Evolutionary conservation across 257 asterid species (phyloP), one percentile per base, ranked within the genome.

Genomic region (Przewalskia tangutica): DNA sequence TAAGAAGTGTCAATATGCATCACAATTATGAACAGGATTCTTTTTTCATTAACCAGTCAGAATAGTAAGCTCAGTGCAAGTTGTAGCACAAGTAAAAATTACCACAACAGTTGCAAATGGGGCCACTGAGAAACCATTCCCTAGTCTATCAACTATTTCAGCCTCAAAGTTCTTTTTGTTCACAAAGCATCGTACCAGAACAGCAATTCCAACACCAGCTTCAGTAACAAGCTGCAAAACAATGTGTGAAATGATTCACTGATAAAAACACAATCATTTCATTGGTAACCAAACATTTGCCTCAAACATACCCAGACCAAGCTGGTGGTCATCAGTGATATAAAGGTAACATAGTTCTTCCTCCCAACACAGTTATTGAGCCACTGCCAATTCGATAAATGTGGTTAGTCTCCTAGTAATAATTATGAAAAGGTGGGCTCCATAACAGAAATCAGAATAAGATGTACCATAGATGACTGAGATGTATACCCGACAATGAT

Each of bases 101-200:
- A 96, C 99, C 99, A 94, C 99, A 82, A 96, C 99, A 87, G 97
- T 86, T 46, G 97, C 98, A 87, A 93, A 94, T 38, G 99, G 98
- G 85, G 97, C 97, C 65, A 93, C 94, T 66, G 99, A 93, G 89
- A 96, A 96, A 85, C 98, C 98, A 86, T 96, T 94, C 85, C 98
- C 99, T 63, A 96, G 92, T 85, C 91, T 91, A 84, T 94, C 93
- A 50, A 96, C 93, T 88, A 96, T 96, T 85, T 89, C 94, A 81
- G 95, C 93, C 88, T 91, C 97, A 97, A 94, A 92, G 55, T 89
- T 85, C 83, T 64, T 87, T 88, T 90, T 92, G 77, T 86, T 89
- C 23, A 91, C 88, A 73, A 96, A 96, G 87, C 98, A 96, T 83
- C 95, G 98, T 80, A 91, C 95, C 20, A 96, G 81, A 88, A 96